Evolutionary conservation across 2,329 filamentous ascomycete genomes (phyloP), one percentile per base, ranked within the genome.

Genomic region (Talaromyces pinophilus): DNA sequence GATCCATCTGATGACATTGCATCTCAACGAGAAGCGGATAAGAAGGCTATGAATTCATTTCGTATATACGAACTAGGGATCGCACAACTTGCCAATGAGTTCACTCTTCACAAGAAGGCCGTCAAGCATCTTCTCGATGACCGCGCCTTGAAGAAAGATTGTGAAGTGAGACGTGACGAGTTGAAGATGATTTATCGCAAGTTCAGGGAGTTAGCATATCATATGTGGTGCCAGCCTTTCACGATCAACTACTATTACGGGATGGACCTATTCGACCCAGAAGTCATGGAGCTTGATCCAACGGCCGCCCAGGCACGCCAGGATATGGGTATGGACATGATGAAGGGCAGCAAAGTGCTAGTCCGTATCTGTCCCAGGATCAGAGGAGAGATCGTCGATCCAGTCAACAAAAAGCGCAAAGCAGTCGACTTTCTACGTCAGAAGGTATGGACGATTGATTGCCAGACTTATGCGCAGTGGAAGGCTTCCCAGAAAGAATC

Each of bases 391-490:
- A 25, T n/a, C 1, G 22, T 44, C 38, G n/a, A 44, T 28, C n/a
- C 52, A 5, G 15, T 44, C 5, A 30, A n/a, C 19, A 52, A 33
- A 38, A 2, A 42, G n/a, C 28, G 7, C 22, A 33, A 17, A 17
- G 1, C 5, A 17, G 17, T 25, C 17, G 40, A 3, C 1, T 65
- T 17, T 28, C 28, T 65, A 2, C 7, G 4, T 10, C 54, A 48
- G n/a, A 65, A 13, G 10, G 63, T 65, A 2, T 65, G 63, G 63
- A 65, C 63, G 2, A 15, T 17, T 22, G 11, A 48, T n/a, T 64
- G 52, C 28, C 62, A 64, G 52, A 57, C 52, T 1, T 50, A 19
- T 5, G 8, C 1, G 7, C 50, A 57, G n/a, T 59, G 52, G 62
- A 44, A 54, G 13, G 33, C 42, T 7, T 57, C 61, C 0, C 52